Evolutionary conservation across 805 yeast genomes (phyloP).

Genomic region (Teunomyces kruisii): DNA sequence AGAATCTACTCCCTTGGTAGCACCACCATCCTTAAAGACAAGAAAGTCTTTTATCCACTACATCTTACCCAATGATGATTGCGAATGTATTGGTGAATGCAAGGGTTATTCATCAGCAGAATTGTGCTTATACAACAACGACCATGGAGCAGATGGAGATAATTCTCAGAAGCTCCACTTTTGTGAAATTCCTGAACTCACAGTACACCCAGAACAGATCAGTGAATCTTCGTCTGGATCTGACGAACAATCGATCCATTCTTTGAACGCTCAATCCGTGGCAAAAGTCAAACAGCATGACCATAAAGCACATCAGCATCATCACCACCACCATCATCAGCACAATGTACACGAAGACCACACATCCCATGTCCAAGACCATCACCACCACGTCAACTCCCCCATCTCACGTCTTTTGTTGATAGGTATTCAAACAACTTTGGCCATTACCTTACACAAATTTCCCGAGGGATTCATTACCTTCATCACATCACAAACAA

Average conservation of each 20-base stretch:
- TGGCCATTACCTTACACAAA: constrained; percentile 87
- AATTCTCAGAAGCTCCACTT: constrained; percentile 26
- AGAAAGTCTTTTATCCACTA: constrained; percentile 28
- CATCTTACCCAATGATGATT: constrained; percentile 20
- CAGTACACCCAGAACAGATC: constrained; percentile 7
- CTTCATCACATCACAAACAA: constrained; percentile 72
- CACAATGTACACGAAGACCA: constrained; percentile 18
- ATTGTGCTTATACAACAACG: constrained; percentile 18
- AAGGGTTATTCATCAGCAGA: constrained; percentile 49
- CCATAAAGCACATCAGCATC: neutral
- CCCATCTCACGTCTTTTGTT: constrained; percentile 77
- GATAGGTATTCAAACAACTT: constrained; percentile 85
- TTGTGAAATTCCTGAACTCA: constrained; percentile 40
- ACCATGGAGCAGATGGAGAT: constrained; percentile 8
- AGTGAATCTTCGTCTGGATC: neutral
- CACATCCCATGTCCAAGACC: constrained; percentile 41
- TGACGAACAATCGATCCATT: neutral
- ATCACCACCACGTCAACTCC: constrained; percentile 78
- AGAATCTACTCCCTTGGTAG: constrained; percentile 18
- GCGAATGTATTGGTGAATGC: constrained; percentile 41
- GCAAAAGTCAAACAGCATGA: neutral
- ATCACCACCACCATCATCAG: constrained; percentile 5
- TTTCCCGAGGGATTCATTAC: constrained; percentile 94
- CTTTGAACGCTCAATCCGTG: neutral
- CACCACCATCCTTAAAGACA: constrained; percentile 1